These are phyloP conservation scores for Paraphaeosphaeria sporulosa DNA, from an alignment of 2,329 filamentous ascomycete species.

Conservation along the genomic window DNA sequence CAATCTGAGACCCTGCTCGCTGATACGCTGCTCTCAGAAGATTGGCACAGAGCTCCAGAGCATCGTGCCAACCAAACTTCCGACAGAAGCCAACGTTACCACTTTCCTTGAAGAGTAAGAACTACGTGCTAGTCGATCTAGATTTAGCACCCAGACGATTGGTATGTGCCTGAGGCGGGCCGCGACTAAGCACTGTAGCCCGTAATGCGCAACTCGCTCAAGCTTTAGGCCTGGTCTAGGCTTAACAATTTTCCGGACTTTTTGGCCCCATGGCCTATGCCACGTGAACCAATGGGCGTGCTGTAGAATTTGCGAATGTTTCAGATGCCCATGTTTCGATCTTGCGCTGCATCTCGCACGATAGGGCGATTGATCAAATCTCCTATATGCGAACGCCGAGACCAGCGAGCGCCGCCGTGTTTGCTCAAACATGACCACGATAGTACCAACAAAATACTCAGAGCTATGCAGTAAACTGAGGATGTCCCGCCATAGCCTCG, in stretches of 20 bases:
- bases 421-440: neutral
- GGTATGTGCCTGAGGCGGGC: too few relatives aligned
- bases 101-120: too few relatives aligned
- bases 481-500: neutral
- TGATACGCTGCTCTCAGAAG: too few relatives aligned
- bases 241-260: constrained; percentile 25
- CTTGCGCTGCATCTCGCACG: constrained; percentile 3
- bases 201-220: constrained; percentile 11
- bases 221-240: constrained; percentile 2
- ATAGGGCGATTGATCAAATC: neutral
- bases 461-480: neutral
- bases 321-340: neutral
- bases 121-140: neutral
- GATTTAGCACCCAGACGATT: too few relatives aligned
- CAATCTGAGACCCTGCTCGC: neutral
- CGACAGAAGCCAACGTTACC: neutral
- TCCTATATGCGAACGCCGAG: constrained; percentile 1
- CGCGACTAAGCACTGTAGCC: constrained; percentile 12
- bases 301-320: constrained; percentile 1
- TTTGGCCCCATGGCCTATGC: neutral
- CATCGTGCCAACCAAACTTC: neutral
- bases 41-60: too few relatives aligned
- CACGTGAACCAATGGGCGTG: neutral
- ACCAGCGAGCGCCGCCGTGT: neutral
- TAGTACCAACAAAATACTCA: neutral